These are phyloP conservation scores for Xylaria arbuscula DNA, from an alignment of 2,329 filamentous ascomycete genomes.

Conservation along the genomic window DNA sequence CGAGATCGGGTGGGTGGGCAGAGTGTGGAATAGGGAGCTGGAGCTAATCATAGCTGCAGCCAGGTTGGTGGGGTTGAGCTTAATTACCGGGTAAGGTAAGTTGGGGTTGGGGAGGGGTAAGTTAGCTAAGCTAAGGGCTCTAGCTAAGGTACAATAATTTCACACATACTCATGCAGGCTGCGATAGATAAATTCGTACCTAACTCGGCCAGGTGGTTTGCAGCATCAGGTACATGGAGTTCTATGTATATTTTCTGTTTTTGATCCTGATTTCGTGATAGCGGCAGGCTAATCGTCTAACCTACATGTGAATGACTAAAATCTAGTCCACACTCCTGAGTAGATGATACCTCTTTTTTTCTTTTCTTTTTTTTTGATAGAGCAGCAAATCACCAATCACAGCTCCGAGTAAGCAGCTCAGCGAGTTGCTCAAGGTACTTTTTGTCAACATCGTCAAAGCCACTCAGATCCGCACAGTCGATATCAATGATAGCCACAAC, in stretches of 20 bases:
- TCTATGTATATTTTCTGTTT: not conserved
- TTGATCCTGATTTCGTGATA: not conserved
- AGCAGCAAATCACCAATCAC: constrained; percentile 67
- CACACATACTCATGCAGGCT: too few relatives aligned
- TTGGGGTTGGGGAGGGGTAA: constrained; percentile 19
- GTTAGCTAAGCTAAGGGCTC: not conserved
- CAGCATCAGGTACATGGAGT: too few relatives aligned
- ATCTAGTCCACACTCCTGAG: not conserved
- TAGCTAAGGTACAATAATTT: too few relatives aligned
- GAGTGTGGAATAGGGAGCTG: constrained; percentile 13
- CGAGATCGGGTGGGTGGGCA: constrained; percentile 42
- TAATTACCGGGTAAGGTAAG: constrained; percentile 9
- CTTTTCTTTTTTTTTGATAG: too few relatives aligned
- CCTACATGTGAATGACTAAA: too few relatives aligned
- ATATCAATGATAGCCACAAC: constrained; percentile 82
- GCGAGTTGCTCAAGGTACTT: constrained; percentile 74
- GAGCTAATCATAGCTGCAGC: constrained; percentile 14
- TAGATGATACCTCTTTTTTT: too few relatives aligned
- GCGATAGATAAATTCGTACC: too few relatives aligned
- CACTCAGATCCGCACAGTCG: constrained; percentile 74
- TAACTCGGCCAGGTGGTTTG: too few relatives aligned
- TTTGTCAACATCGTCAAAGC: constrained; percentile 77
- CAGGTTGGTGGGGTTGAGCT: constrained; percentile 14
- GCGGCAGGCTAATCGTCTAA: not conserved
- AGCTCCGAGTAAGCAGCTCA: constrained; percentile 66